Conservation (phyloP, 768 basidiomycete species). For the Collybia sp. region DNA sequence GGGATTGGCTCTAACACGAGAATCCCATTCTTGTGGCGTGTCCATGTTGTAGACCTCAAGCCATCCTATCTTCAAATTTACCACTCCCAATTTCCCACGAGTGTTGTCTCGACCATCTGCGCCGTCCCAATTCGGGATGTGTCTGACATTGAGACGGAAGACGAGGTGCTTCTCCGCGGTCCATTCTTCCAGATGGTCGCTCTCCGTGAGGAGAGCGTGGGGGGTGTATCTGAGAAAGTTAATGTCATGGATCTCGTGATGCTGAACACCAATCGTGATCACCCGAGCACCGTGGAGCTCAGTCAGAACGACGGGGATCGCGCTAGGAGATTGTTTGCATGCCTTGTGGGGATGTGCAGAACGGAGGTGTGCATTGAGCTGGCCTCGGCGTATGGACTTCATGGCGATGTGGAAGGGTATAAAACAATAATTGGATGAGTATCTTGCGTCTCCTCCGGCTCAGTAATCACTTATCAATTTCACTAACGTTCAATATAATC, state of each 20-base stretch:
- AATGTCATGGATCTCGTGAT: conserved; percentile 15
- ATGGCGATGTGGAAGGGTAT: conserved; percentile 10
- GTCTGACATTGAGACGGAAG: conserved; percentile 13
- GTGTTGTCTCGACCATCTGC: conserved; percentile 15
- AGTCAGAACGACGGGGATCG: conserved; percentile 10
- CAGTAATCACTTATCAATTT: background rate
- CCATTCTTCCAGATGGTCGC: conserved; percentile 17
- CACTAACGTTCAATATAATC: conserved; percentile 4
- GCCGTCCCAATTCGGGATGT: conserved; percentile 15
- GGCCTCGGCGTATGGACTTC: conserved; percentile 10
- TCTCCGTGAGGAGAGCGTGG: conserved; percentile 9
- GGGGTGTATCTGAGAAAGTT: conserved; percentile 1
- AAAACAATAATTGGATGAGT: conserved; percentile 3
- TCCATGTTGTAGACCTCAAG: conserved; percentile 13
- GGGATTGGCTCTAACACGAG: conserved; percentile 1
- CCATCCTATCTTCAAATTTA: conserved; percentile 7
- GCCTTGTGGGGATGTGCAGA: conserved; percentile 13
- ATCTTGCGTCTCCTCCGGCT: too few relatives aligned
- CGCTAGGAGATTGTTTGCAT: conserved; percentile 11
- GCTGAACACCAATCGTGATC: conserved; percentile 16
- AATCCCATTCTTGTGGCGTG: conserved; percentile 12
- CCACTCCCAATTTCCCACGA: conserved; percentile 9
- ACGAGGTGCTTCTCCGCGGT: conserved; percentile 16
- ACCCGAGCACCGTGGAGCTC: conserved; percentile 19
- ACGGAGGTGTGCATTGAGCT: conserved; percentile 13